Evolutionary conservation across 2,329 filamentous ascomycete species (phyloP).

Genomic region (Rhynchosporium agropyri): DNA sequence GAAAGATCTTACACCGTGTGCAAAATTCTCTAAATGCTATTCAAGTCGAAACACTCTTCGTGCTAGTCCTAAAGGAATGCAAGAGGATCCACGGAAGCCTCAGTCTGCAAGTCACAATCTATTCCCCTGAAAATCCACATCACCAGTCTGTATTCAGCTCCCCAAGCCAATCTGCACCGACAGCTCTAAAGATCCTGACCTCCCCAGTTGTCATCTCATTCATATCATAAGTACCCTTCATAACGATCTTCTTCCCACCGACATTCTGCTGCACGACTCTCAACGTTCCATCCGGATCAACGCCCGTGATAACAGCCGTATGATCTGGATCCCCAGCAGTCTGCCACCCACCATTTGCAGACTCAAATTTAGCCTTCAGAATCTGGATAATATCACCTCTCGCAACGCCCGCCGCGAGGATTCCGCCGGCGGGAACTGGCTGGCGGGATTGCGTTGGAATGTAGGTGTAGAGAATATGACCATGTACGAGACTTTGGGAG

Average conservation of each 20-base stretch:
- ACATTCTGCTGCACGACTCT: conserved; percentile 43
- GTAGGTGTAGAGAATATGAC: conserved; percentile 41
- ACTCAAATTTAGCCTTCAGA: conserved; percentile 39
- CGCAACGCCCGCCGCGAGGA: conserved; percentile 37
- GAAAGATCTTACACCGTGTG: background rate
- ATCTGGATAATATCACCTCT: conserved; percentile 45
- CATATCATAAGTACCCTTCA: conserved; percentile 39
- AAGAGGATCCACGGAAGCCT: no score
- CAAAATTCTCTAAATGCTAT: background rate
- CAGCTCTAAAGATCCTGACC: conserved; percentile 41
- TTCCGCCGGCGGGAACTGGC: conserved; percentile 32
- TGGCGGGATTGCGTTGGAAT: conserved; percentile 30
- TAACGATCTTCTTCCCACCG: conserved; percentile 40
- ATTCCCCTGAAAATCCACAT: background rate
- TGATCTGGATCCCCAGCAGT: conserved; percentile 43
- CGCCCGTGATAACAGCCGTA: conserved; percentile 41
- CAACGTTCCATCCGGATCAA: conserved; percentile 37
- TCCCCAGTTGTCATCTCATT: conserved; percentile 40
- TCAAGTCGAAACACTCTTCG: no score
- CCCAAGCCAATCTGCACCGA: conserved; percentile 39
- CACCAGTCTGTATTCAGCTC: conserved; percentile 40
- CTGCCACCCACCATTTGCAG: conserved; percentile 34
- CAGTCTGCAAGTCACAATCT: background rate
- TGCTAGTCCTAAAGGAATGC: no score
- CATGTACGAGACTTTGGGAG: conserved; percentile 41